Base-by-base conservation (phyloP, 768 basidiomycete genomes). In the Leccinum boreale region DNA sequence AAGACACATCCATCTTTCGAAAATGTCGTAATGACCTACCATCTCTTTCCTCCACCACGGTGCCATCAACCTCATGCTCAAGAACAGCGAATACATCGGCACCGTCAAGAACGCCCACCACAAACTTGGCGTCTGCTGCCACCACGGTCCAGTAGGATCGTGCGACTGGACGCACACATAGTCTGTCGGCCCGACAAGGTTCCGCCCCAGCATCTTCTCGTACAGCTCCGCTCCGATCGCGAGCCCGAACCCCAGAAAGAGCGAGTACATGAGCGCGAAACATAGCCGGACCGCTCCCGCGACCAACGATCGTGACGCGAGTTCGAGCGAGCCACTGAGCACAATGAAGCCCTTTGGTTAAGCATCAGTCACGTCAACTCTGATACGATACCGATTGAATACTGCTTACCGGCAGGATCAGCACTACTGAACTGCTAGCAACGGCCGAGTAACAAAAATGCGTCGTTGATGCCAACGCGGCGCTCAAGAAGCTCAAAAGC, bases 221-320 rank as follows among this genome's bases (percentile, higher is more conserved):
- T 84, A 94, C 3, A 89, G 67, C 59, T 89, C 79, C 0, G 84
- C 85, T 4, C 92, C 91, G 48, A 94, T 90, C 0, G 90, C 83
- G 10, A 93, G 82, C 5, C 93, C 92, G 67, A 94, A 91, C 0
- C 88, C 87, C 8, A 89, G 77, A 69, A 86, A 87, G 17, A 87
- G 76, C n/a, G 88, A 85, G 66, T 94, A 94, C 56, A 89, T 80
- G 53, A 90, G 78, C 24, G 89, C 82, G 65, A 89, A 94, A 62
- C 89, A 89, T 15, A 94, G 77, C 39, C 90, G 81, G 31, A 94
- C 91, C 11, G 90, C 86, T n/a, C 93, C 91, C 0, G 90, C 79
- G 29, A 92, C 84, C 65, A 95, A 86, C 60, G 89, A 90, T 17
- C 90, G 82, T 3, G 90, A 87, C 58, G 90, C 83, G 21, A 93